Base-by-base conservation (phyloP, 371 early-diverging fungal genomes). In the Capniomyces stellatus region DNA sequence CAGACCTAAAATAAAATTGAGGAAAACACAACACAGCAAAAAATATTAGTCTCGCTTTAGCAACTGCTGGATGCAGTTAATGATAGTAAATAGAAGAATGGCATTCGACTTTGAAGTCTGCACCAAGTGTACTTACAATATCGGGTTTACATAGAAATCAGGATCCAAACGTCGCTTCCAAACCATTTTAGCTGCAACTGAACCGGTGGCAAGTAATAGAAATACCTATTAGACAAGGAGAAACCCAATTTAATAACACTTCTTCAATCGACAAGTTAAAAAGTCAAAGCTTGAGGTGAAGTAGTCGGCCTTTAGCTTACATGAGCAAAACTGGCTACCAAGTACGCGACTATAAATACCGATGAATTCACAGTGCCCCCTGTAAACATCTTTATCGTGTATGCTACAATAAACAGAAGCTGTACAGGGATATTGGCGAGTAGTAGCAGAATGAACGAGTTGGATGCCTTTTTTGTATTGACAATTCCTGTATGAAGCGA, bases 121-220 rank as follows among this genome's bases (percentile, higher is more conserved):
- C 12, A n/a, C 12, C n/a, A 44, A 44, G 8, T 12, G 19, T 28
- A 63, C 71, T 71, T 74, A 75, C 73, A 89, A 58, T 30, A 81
- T 75, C 19, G 89, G 87, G 55, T 87, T 66, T n/a, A 82, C 81
- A 59, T 83, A 85, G 60, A 86, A 83, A 51, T 89, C 87, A 10
- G 87, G 87, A 53, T 89, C 87, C 49, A 82, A 79, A 21, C 77
- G 75, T 31, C 69, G 65, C 30, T 69, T 59, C 89, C 89, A 89
- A 40, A 82, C 71, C 12, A 59, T 21, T 30, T 8, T 41, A 30
- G n/a, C 24, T 30, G 54, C 69, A 59, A 21, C 54, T 54, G 13
- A 57, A 3, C 22, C 56, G 43, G 13, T 24, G 8, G 35, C 2
- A 2, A 51, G 22, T 3, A 51, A 40, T 12, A 51, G 18, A 35